Evolutionary conservation across 1,139 yeast genomes (phyloP), one percentile per base, ranked within the genome.

Genomic region (Blastobotrys arbuscula): DNA sequence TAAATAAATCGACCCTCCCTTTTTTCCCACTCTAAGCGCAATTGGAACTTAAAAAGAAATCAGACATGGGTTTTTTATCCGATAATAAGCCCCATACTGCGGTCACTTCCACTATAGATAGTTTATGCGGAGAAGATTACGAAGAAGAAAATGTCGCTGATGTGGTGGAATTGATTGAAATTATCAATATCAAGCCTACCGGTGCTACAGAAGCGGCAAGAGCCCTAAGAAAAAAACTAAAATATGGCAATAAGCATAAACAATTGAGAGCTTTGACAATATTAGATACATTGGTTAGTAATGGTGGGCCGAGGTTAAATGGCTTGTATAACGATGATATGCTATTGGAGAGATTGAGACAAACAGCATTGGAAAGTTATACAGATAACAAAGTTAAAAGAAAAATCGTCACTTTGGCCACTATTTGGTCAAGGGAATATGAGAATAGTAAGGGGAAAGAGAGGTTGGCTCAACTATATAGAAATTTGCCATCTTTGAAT

Each of bases 131-230:
- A 18, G 66, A 68, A 15, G 59, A 64, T 44, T 64, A 70, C 44
- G 72, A 65, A 20, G 73, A 65, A 24, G 73, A 70, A 26, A 65
- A 61, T 47, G 58, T 71, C 13, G 66, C 70, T 1, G 74, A 69
- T 39, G 55, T 72, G 26, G 68, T 74, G 10, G 77, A 73, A 50
- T 63, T 77, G 40, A 53, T 76, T 39, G 78, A 76, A 46, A 68
- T 74, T 21, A 73, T 77, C 48, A 63, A 62, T 44, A 58, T 71
- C 33, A 70, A 72, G 50, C 62, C 65, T n/a, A 66, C 74, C 1
- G 77, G 94, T 1, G 79, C 88, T 1, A 69, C 74, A 10, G 97
- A 90, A 65, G 94, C 95, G 1, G 97, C 97, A 0, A 73, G 97
- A 47, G 95, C 96, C 1, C 72, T 92, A 35, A 76, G 98, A 47